Evolutionary conservation across 2,329 filamentous ascomycete species (phyloP).

Genomic region (Colletotrichum australisinense): DNA sequence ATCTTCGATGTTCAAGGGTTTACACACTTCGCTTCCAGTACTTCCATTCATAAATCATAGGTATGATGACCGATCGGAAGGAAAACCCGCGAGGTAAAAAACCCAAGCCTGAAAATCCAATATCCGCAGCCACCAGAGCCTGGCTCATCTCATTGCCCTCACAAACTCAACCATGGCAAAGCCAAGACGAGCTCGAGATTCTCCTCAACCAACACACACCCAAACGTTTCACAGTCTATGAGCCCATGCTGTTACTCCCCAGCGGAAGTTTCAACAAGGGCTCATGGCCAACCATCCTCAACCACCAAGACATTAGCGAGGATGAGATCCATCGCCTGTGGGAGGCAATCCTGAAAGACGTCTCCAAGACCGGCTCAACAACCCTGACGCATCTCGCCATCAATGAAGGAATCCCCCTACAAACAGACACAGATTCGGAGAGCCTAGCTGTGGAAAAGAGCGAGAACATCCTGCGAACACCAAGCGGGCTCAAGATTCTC

Average conservation of each 20-base stretch:
- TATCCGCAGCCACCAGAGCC: slow-evolving; percentile 47
- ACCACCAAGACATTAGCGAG: slow-evolving; percentile 33
- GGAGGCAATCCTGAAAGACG: slow-evolving; percentile 56
- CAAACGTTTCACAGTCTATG: slow-evolving; percentile 70
- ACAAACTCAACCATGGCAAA: slow-evolving; percentile 19
- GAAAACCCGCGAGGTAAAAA: slow-evolving; percentile 22
- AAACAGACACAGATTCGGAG: slow-evolving; percentile 34
- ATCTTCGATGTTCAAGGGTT: not conserved
- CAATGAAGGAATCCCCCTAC: slow-evolving; percentile 71
- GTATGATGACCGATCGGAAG: slow-evolving; percentile 25
- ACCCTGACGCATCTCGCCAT: slow-evolving; percentile 67
- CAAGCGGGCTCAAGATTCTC: slow-evolving; percentile 75
- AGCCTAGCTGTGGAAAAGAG: slow-evolving; percentile 35
- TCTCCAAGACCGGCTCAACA: slow-evolving; percentile 55
- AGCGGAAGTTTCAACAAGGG: slow-evolving; percentile 64
- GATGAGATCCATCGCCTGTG: slow-evolving; percentile 54
- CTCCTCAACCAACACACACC: slow-evolving; percentile 58
- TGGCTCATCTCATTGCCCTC: slow-evolving; percentile 47
- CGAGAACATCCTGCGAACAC: slow-evolving; percentile 80
- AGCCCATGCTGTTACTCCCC: slow-evolving; percentile 70
- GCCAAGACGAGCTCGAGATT: slow-evolving; percentile 35
- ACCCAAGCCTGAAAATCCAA: slow-evolving; percentile 48
- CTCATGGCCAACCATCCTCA: slow-evolving; percentile 54
- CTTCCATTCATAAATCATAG: too few species aligned
- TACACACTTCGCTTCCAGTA: not conserved